phyloP scores from a whole-genome alignment of 805 yeast genomes.

The Hanseniaspora mollemarum region DNA sequence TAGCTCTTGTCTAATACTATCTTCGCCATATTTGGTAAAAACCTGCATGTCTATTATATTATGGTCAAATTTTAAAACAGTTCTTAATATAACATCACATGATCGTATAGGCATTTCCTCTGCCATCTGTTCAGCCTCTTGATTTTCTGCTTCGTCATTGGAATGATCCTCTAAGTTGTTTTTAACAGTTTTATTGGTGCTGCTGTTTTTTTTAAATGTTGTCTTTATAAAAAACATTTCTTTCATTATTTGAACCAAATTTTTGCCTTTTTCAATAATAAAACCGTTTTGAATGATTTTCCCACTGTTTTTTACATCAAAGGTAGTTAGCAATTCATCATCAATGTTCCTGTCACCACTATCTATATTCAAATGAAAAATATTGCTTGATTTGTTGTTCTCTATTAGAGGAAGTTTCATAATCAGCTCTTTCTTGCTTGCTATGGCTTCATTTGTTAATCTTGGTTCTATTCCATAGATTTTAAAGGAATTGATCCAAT shows the following conservation, averaged over 20 bases:
- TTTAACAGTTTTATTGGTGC: neutral
- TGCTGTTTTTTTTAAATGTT: neutral
- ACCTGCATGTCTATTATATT: constrained; percentile 25
- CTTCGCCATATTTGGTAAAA: constrained; percentile 19
- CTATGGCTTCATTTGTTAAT: constrained; percentile 1
- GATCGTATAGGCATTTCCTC: constrained; percentile 28
- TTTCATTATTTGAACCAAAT: constrained; percentile 24
- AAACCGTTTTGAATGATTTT: constrained; percentile 30
- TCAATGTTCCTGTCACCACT: constrained; percentile 23
- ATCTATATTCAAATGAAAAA: constrained; percentile 14
- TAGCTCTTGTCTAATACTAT: constrained; percentile 18
- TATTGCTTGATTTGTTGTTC: neutral
- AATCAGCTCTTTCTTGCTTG: neutral
- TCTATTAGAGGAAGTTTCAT: neutral
- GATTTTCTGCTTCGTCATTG: constrained; percentile 9
- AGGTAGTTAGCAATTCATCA: constrained; percentile 28
- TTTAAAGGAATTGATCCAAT: constrained; percentile 21
- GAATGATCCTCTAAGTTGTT: constrained; percentile 4
- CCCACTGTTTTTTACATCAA: constrained; percentile 24
- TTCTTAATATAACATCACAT: constrained; percentile 26
- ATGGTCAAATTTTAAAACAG: constrained; percentile 28
- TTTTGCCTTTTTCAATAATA: constrained; percentile 25
- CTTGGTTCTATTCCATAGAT: constrained; percentile 27
- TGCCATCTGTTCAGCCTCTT: constrained; percentile 18
- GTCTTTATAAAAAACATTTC: constrained; percentile 13